These are phyloP conservation scores for Albifimbria verrucaria DNA, from an alignment of 2,329 filamentous ascomycete genomes.

Conservation along the genomic window DNA sequence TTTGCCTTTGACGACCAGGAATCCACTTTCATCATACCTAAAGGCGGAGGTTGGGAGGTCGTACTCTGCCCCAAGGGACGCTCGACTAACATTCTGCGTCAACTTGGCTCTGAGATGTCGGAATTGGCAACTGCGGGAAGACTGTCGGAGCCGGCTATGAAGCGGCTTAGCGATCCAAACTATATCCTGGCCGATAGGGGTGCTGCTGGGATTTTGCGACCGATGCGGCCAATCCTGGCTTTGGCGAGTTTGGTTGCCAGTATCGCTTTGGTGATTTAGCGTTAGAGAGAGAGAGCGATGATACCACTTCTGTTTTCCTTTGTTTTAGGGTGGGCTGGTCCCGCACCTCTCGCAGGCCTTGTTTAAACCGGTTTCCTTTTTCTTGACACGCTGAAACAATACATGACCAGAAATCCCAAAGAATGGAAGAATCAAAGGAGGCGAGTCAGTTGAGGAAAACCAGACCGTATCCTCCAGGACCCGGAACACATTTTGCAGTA, in stretches of 20 bases:
- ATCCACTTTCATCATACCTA: constrained; percentile 60
- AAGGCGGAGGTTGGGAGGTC: constrained; percentile 73
- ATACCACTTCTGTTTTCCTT: background rate
- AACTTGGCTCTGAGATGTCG: constrained; percentile 47
- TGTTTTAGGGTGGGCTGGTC: constrained; percentile 1
- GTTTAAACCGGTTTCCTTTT: background rate
- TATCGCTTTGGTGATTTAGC: background rate
- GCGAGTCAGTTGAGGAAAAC: background rate
- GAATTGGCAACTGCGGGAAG: constrained; percentile 41
- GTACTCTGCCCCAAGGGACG: constrained; percentile 68
- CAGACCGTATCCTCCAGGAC: background rate
- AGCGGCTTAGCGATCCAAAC: constrained; percentile 27
- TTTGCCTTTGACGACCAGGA: constrained; percentile 62
- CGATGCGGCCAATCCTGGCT: constrained; percentile 10
- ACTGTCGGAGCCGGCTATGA: constrained; percentile 29
- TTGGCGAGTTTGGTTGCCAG: constrained; percentile 6
- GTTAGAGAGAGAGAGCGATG: too few relatives aligned
- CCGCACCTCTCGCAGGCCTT: background rate
- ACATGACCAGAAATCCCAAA: background rate
- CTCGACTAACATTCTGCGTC: constrained; percentile 56
- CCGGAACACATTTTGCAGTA: background rate
- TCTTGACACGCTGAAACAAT: background rate
- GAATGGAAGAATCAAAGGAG: background rate
- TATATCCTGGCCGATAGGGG: constrained; percentile 30
- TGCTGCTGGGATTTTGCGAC: constrained; percentile 15